Evolutionary conservation across 177 flowering plant species (phyloP), one percentile per base, ranked within the genome.

Genomic region (Vitis hybrid): DNA sequence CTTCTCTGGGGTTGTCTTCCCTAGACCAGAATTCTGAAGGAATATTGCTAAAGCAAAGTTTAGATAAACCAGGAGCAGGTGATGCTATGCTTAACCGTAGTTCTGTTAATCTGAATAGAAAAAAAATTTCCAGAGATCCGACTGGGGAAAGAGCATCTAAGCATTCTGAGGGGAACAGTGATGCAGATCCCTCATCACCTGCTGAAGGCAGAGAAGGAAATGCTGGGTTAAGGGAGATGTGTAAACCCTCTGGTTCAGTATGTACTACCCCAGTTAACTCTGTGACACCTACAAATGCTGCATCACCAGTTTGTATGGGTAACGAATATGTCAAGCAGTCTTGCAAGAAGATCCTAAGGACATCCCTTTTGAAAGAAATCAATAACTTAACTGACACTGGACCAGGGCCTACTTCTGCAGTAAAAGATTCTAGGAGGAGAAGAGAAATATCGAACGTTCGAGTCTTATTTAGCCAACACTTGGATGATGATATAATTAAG

Each of bases 261-360:
- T 82, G 81, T 80, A 61, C 72, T 57, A 87, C 97, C 8, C 93
- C 97, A 26, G 61, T 56, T 55, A 77, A 72, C 55, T 77, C 79
- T 50, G 67, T 15, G 58, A 83, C 82, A 20, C 83, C 86, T 16
- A 31, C 50, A 22, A 82, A 79, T 74, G 79, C 61, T 26, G 85
- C 78, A 68, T 95, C 99, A 45, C 98, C 99, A 48, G 70, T 91
- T 76, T 90, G 93, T 72, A 79, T 78, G 80, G 93, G 94, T 57
- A 75, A 90, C 79, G 97, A 83, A 50, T 85, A 84, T 76, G 71
- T 72, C 48, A 82, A 77, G 67, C 85, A 73, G 53, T 82, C 88
- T 11, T 81, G 84, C 74, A 85, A 79, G 82, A 87, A 73, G 71
- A 79, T 59, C 55, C 71, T 73, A 56, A 82, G 74, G 71, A 69